Conservation (phyloP, 1,284 basidiomycete genomes). For the Leccinum griseonigrum region DNA sequence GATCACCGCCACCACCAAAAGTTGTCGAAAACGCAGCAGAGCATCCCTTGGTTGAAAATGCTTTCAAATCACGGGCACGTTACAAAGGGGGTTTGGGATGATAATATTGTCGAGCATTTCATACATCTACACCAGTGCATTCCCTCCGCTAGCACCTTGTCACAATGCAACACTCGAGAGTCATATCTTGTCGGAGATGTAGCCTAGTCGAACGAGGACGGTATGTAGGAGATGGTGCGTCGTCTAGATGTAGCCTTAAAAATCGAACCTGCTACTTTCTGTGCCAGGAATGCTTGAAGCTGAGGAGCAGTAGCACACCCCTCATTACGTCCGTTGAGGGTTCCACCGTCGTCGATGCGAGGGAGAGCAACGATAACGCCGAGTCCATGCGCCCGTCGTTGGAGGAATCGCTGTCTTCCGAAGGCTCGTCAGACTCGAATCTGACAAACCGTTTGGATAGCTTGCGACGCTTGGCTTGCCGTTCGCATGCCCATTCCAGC, state of each 20-base stretch:
- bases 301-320: conserved; percentile 42
- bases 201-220: conserved; percentile 28
- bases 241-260: conserved; percentile 19
- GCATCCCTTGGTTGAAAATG: conserved; percentile 25
- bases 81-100: conserved; percentile 13
- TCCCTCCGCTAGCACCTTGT: conserved; percentile 24
- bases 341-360: conserved; percentile 17
- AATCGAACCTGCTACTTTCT: conserved; percentile 19
- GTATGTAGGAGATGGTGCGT: conserved; percentile 24
- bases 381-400: conserved; percentile 18
- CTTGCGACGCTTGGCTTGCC: conserved; percentile 37
- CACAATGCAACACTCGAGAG: conserved; percentile 23
- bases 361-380: conserved; percentile 32
- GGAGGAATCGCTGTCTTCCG: conserved; percentile 4
- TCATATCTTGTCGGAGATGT: conserved; percentile 24
- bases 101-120: conserved; percentile 26
- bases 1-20: conserved; percentile 16
- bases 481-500: conserved; percentile 49
- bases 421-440: conserved; percentile 17
- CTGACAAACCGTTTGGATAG: conserved; percentile 15
- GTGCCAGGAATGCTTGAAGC: conserved; percentile 36
- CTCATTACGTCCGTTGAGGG: conserved; percentile 36
- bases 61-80: conserved; percentile 13
- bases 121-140: conserved; percentile 29
- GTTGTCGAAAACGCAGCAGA: conserved; percentile 33